Base-by-base conservation (phyloP, 768 basidiomycete genomes). In the Terana coerulea region DNA sequence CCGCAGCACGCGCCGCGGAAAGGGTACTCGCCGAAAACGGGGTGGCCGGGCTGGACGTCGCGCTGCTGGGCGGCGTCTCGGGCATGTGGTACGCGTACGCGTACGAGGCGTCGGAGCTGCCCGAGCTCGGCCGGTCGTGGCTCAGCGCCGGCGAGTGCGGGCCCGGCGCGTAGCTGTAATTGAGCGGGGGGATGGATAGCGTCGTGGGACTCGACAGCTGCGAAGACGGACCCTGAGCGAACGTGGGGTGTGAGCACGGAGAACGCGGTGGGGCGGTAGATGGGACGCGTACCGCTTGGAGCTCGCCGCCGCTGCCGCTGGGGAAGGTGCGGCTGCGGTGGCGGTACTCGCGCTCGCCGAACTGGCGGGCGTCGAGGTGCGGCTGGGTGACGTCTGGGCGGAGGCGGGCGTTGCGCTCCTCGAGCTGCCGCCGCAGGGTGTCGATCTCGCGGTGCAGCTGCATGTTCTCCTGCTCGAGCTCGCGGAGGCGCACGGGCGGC, bases 391-490 rank as follows among this genome's bases (percentile, higher is more conserved):
- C 49, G 47, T 61, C 59, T 14, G 59, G 59, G 9, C 63, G 60
- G 3, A 63, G 57, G 24, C 57, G 64, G 8, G 54, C 57, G 26
- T 60, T 57, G 47, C 56, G 53, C 25, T 57, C 54, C 24, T 70
- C 69, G 25, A 89, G 74, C 56, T 87, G 72, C 42, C 83, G 78
- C n/a, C 86, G 77, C 33, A 89, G 73, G 28, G 87, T 83, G 14
- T 88, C 85, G 61, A 85, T 84, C 67, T 91, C 86, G 57, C 81
- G 82, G 51, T 77, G 76, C 5, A 91, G 73, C 9, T 83, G 73
- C 47, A 75, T 69, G 61, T 88, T 90, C 63, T 93, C 91, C 61
- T 88, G 81, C 65, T 91, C 86, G 47, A 93, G 80, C 63, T 91
- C 90, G 25, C 86, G 81, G 59, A 92, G 87, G 61, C 87, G 86